Evolutionary conservation across 345 rosid species (phyloP).

Genomic region (Gynandropsis gynandra): DNA sequence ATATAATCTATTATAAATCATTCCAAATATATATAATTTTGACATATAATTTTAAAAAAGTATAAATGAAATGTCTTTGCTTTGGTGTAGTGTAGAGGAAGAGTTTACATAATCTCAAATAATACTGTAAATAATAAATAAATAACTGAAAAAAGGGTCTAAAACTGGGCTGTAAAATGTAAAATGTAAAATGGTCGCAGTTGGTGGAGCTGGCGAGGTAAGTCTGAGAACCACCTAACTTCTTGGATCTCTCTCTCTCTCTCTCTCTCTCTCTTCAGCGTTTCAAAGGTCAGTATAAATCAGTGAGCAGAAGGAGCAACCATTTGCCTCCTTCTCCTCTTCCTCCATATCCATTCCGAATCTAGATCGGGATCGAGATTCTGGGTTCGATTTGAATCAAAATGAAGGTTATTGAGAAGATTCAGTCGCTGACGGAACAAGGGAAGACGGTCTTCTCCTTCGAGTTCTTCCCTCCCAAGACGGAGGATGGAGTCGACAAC

Average conservation of each 20-base stretch:
- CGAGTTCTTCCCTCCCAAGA: slow-evolving; percentile 98
- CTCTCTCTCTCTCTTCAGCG: no score
- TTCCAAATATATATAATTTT: no score
- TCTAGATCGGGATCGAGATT: slow-evolving; percentile 8
- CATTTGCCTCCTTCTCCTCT: slow-evolving; percentile 22
- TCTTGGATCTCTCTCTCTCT: slow-evolving; percentile 10
- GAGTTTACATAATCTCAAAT: no score
- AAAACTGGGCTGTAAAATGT: no score
- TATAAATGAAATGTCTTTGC: no score
- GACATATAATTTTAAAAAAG: no score
- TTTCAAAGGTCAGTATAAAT: slow-evolving; percentile 14
- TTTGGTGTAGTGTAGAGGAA: no score
- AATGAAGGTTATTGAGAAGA: slow-evolving; percentile 93
- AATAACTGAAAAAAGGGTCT: no score
- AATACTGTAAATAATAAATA: no score
- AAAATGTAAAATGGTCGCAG: neutral
- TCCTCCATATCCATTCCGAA: slow-evolving; percentile 9
- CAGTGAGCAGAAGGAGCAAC: neutral
- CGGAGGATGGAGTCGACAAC: slow-evolving; percentile 96
- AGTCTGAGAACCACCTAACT: neutral
- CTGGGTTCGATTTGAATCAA: slow-evolving; percentile 10
- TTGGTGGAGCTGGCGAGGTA: no score
- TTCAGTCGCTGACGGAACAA: slow-evolving; percentile 29
- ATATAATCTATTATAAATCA: no score
- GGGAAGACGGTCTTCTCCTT: slow-evolving; percentile 78